Evolutionary conservation across 2,329 filamentous ascomycete genomes (phyloP).

Genomic region (Sarocladiaceae sp.): DNA sequence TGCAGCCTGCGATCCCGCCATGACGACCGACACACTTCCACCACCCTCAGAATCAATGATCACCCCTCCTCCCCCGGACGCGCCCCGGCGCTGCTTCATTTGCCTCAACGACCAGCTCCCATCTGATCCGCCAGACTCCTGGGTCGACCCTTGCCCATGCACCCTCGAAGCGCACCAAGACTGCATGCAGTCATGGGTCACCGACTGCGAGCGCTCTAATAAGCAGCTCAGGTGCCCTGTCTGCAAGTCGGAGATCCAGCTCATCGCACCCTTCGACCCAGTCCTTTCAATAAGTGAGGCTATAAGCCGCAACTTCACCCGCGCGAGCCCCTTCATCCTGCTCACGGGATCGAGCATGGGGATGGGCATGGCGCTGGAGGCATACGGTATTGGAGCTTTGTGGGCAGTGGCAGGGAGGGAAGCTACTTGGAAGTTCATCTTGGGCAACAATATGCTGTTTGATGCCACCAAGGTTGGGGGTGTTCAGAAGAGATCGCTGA

Average conservation of each 20-base stretch:
- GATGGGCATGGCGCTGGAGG: conserved; percentile 43
- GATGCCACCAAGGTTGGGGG: conserved; percentile 17
- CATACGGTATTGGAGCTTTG: conserved; percentile 46
- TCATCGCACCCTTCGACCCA: conserved; percentile 68
- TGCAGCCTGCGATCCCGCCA: conserved; percentile 6
- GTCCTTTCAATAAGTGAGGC: conserved; percentile 61
- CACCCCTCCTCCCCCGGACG: conserved; percentile 16
- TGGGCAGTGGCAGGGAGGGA: conserved; percentile 46
- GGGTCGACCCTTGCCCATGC: conserved; percentile 87
- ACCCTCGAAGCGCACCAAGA: conserved; percentile 85
- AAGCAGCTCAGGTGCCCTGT: conserved; percentile 77
- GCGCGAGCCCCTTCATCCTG: conserved; percentile 56
- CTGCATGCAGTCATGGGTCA: conserved; percentile 86
- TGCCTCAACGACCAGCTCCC: conserved; percentile 53
- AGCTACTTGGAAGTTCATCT: conserved; percentile 34
- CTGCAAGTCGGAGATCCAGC: conserved; percentile 74
- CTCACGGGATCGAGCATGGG: conserved; percentile 49
- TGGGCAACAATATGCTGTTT: conserved; percentile 25
- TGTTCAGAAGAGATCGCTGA: conserved; percentile 15
- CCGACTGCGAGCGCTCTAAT: conserved; percentile 67
- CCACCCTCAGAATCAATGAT: conserved; percentile 13
- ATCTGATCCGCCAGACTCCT: conserved; percentile 43
- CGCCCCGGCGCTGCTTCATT: conserved; percentile 52
- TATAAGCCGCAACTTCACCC: conserved; percentile 48
- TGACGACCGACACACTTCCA: conserved; percentile 14